Evolutionary conservation across 768 basidiomycete species (phyloP).

Genomic region (Tricholoma matsutake): DNA sequence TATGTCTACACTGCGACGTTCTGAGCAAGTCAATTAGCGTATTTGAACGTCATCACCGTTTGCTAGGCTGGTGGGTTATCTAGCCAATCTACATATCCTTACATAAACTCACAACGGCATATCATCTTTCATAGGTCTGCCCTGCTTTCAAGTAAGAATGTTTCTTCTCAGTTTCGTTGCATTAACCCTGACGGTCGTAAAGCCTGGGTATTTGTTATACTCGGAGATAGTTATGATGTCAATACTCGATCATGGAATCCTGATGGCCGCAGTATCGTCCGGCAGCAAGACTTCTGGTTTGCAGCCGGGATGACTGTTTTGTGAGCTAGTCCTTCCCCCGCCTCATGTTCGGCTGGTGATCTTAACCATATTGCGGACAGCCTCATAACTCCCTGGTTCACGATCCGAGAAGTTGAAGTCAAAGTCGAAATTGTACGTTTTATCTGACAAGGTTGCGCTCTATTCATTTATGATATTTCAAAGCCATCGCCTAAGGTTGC

Average conservation of each 20-base stretch:
- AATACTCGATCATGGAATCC: conserved; percentile 56
- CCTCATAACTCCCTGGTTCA: conserved; percentile 73
- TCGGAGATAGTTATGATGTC: conserved; percentile 63
- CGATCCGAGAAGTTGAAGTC: conserved; percentile 73
- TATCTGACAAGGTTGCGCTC: conserved; percentile 3
- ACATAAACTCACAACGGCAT: conserved; percentile 2
- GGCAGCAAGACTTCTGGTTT: conserved; percentile 81
- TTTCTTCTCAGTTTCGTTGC: background rate
- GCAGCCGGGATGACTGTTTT: conserved; percentile 69
- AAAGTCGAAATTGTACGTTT: conserved; percentile 69
- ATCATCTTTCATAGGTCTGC: conserved; percentile 34
- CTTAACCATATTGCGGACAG: conserved; percentile 30
- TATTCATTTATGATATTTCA: background rate
- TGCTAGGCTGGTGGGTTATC: conserved; percentile 68
- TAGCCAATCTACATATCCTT: conserved; percentile 9
- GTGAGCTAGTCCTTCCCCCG: conserved; percentile 31
- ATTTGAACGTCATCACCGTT: conserved; percentile 80
- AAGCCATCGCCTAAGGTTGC: conserved; percentile 82
- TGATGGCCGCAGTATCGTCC: conserved; percentile 52
- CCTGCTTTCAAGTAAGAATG: conserved; percentile 48
- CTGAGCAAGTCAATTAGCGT: conserved; percentile 38
- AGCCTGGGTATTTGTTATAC: conserved; percentile 71
- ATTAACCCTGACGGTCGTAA: background rate
- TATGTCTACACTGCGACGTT: background rate
- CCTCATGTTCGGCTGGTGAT: background rate